phyloP scores from a whole-genome alignment of 805 yeast genomes.

The Wickerhamiella shivajii region DNA sequence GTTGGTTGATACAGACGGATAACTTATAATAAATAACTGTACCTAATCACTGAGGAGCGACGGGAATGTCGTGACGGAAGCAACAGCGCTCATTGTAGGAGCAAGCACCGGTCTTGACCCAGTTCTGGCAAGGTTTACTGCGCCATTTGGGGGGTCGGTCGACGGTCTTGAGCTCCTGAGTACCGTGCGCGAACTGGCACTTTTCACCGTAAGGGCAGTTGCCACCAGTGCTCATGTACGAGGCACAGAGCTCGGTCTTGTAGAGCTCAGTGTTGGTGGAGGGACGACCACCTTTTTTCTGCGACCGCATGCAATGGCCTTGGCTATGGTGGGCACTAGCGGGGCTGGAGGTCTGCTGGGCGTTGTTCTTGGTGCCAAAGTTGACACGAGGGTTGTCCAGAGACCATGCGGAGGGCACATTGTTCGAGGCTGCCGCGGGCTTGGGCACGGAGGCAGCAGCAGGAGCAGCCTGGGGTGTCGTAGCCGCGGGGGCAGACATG shows the following conservation, averaged over 20 bases:
- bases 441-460: slow-evolving; percentile 5
- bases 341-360: slow-evolving; percentile 1
- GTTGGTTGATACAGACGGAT: neutral
- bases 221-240: slow-evolving; percentile 53
- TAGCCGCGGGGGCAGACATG: slow-evolving; percentile 1
- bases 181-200: slow-evolving; percentile 92
- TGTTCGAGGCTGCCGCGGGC: slow-evolving; percentile 1
- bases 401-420: slow-evolving; percentile 1
- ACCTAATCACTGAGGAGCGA: slow-evolving; percentile 7
- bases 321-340: neutral
- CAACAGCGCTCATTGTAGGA: slow-evolving; percentile 86
- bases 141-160: slow-evolving; percentile 74
- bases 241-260: slow-evolving; percentile 82
- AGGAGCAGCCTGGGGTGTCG: slow-evolving; percentile 6
- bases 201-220: slow-evolving; percentile 77
- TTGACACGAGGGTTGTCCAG: too few relatives aligned
- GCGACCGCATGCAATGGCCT: slow-evolving; percentile 10
- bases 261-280: slow-evolving; percentile 48
- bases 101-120: slow-evolving; percentile 70
- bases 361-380: too few relatives aligned
- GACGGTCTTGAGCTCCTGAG: slow-evolving; percentile 54
- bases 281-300: slow-evolving; percentile 23
- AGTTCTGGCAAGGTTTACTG: slow-evolving; percentile 80
- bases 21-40: slow-evolving; percentile 6
- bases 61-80: slow-evolving; percentile 48